Base-by-base conservation (phyloP, 164 flowering plant species). In the Piper betle region DNA sequence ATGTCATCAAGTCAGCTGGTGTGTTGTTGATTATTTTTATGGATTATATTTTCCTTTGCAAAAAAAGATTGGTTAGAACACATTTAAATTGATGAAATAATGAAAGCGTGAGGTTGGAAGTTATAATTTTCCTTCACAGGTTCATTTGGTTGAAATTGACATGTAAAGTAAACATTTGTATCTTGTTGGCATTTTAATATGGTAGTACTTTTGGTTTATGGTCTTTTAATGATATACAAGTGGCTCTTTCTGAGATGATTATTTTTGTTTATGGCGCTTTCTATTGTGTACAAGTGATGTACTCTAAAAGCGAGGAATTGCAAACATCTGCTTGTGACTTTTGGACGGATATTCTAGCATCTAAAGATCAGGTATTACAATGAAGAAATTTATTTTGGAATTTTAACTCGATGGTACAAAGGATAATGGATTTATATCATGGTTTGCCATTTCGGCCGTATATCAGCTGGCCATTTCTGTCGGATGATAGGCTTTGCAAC, bases 311-410 rank as follows among this genome's bases (percentile, higher is more conserved):
- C 57, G 88, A 81, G 68, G 77, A 70, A 37, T 52, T 82, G 64
- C 76, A 75, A 64, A 56, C 73, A 66, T 74, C 90, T 73, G 94
- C 96, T 6, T 86, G 84, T 70, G 85, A 88, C 48, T 86, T 88
- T 64, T 93, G 97, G 97, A 76, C 80, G 67, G 52, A 69, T 53
- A 74, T 85, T 66, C 78, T 93, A 64, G 67, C 68, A 41, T 66
- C 63, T 37, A 61, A 64, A 62, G 52, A 67, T 25, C 65, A 84
- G 93, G 98, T 86, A 64, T 62, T 39, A 4, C 4, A 4, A 4
- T 4, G 4, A 41, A 41, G 43, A 41, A 41, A 41, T 4, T 4
- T 41, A 41, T 41, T 41, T 41, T 9, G 9, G 9, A 41, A 41
- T 40, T 13, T 1, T 53, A 41, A 41, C 9, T 41, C 9, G 4